These are phyloP conservation scores for Venturia effusa DNA, from an alignment of 2,329 filamentous ascomycete genomes.

Conservation along the genomic window DNA sequence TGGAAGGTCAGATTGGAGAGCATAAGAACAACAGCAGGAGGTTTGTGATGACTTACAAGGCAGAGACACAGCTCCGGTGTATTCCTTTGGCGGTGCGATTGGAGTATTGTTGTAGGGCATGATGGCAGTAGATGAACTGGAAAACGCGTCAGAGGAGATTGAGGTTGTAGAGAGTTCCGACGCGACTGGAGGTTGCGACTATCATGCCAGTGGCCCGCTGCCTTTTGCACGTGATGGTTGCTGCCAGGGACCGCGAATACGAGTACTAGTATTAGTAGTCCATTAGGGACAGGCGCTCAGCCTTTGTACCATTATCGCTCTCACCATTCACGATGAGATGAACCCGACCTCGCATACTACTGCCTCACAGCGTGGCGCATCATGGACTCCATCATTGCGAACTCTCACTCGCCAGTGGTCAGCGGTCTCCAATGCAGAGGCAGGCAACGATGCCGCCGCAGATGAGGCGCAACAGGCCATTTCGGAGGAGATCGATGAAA, in stretches of 20 bases:
- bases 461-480: slow-evolving; percentile 57
- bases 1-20: background rate
- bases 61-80: slow-evolving; percentile 74
- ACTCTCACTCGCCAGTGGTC: slow-evolving; percentile 59
- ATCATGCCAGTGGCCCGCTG: background rate
- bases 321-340: slow-evolving; percentile 29
- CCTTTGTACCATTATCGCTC: background rate
- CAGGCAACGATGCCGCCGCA: slow-evolving; percentile 44
- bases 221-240: background rate
- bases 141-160: slow-evolving; percentile 3
- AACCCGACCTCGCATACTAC: slow-evolving; percentile 30
- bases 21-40: background rate
- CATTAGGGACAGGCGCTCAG: background rate
- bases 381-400: slow-evolving; percentile 39
- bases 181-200: slow-evolving; percentile 3
- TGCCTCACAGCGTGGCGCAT: slow-evolving; percentile 27
- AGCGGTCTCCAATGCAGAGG: slow-evolving; percentile 54
- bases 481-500: slow-evolving; percentile 91
- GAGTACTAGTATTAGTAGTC: background rate
- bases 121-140: slow-evolving; percentile 13
- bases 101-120: slow-evolving; percentile 91
- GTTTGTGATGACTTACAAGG: slow-evolving; percentile 52
- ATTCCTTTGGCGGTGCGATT: slow-evolving; percentile 68
- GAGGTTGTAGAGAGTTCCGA: background rate
- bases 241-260: background rate